phyloP scores from a whole-genome alignment of 75 land plant species.

The Chamaecyparis obtusa region DNA sequence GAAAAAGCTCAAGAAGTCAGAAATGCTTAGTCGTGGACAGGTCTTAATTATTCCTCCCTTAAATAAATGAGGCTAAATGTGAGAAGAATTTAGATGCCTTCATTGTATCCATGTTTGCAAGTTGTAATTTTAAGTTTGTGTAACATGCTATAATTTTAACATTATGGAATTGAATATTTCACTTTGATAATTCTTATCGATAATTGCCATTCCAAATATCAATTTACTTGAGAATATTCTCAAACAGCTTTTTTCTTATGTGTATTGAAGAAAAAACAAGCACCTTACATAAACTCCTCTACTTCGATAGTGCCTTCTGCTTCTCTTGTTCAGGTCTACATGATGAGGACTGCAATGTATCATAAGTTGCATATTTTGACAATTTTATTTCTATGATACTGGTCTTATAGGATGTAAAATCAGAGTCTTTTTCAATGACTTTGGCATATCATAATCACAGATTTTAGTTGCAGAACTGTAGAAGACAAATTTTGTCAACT shows the following conservation, averaged over 20 bases:
- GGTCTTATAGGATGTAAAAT: not conserved
- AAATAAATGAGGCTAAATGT: not conserved
- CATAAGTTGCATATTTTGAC: not conserved
- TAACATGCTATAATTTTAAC: not conserved
- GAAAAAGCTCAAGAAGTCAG: constrained; percentile 93
- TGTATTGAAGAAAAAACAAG: not conserved
- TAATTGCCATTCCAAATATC: not conserved
- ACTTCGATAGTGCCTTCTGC: not conserved
- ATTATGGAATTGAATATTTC: not conserved
- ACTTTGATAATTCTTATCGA: not conserved
- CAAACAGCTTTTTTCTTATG: not conserved
- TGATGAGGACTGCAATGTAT: not conserved
- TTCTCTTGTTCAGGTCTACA: not conserved
- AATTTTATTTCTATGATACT: not conserved
- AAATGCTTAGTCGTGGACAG: constrained; percentile 94
- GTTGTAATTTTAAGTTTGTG: not conserved
- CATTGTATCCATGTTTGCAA: not conserved
- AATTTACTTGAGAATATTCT: not conserved
- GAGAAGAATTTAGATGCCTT: not conserved
- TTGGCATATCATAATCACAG: not conserved
- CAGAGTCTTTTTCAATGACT: not conserved
- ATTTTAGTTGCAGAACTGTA: not conserved
- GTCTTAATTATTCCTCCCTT: constrained; percentile 22
- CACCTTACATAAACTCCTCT: not conserved
- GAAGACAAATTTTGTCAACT: not conserved